These are phyloP conservation scores for Fusarium sp. DNA, from an alignment of 2,329 filamentous ascomycete genomes.

Conservation along the genomic window DNA sequence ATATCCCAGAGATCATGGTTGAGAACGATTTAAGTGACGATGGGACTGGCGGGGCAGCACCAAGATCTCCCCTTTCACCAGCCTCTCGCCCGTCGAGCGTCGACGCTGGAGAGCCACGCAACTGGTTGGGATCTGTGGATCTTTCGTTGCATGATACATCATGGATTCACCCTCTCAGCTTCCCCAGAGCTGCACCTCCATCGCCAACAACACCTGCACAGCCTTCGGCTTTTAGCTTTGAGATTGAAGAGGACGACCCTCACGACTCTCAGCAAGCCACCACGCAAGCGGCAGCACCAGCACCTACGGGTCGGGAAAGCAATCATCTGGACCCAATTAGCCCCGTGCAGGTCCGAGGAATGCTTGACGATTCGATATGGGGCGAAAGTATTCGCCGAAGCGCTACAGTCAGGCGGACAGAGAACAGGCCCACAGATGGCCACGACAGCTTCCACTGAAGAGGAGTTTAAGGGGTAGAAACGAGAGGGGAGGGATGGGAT, in stretches of 20 bases:
- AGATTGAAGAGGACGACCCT: conserved; percentile 60
- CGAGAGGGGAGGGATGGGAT: conserved; percentile 3
- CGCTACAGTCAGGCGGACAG: conserved; percentile 72
- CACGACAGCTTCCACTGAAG: conserved; percentile 46
- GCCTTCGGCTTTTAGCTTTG: conserved; percentile 69
- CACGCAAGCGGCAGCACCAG: conserved; percentile 58
- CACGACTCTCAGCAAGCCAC: conserved; percentile 47
- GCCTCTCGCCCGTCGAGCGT: conserved; percentile 39
- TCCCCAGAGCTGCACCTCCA: conserved; percentile 61
- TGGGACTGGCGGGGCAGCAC: conserved; percentile 37
- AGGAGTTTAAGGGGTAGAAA: conserved; percentile 31
- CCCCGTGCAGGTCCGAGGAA: conserved; percentile 81
- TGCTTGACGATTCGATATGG: conserved; percentile 91
- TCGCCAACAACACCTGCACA: conserved; percentile 57
- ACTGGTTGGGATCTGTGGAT: conserved; percentile 59
- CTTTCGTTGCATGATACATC: conserved; percentile 50
- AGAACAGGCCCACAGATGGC: conserved; percentile 50
- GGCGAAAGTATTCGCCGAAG: conserved; percentile 91
- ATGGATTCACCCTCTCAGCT: conserved; percentile 63
- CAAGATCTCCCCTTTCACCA: conserved; percentile 38
- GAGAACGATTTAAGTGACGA: conserved; percentile 75
- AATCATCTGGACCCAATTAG: conserved; percentile 28
- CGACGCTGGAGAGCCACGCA: conserved; percentile 52
- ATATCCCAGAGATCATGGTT: conserved; percentile 89
- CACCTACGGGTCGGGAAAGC: conserved; percentile 70